A percentile compares a stretch with the other conserved stretches of the same genome.
Evolutionary conservation across 306 rosid species (phyloP).

Genomic region (Pyrus communis): DNA sequence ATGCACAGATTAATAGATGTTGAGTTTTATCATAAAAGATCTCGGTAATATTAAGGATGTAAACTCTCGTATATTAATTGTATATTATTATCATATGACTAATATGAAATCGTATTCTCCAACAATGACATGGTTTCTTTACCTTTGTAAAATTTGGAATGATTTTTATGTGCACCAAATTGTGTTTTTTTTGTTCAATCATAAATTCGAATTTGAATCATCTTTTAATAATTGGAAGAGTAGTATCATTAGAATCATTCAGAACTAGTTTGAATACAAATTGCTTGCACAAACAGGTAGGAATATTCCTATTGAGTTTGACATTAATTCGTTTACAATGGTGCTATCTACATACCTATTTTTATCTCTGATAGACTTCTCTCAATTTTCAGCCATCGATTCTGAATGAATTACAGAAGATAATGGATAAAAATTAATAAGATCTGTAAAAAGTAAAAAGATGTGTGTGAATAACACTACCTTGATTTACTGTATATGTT

Average conservation of each 20-base stretch:
- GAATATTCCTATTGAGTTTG: background rate
- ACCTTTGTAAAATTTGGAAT: background rate
- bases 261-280: background rate
- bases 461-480: accelerated
- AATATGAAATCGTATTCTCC: too few relatives aligned
- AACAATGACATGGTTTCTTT: background rate
- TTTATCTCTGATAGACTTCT: too few relatives aligned
- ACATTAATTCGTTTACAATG: background rate
- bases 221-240: background rate
- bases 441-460: too few relatives aligned
- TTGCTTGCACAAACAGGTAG: background rate
- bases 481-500: background rate
- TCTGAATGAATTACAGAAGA: too few relatives aligned
- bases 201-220: too few relatives aligned
- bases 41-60: too few relatives aligned
- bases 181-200: too few relatives aligned
- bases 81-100: too few relatives aligned
- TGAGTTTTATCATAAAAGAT: too few relatives aligned
- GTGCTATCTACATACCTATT: too few relatives aligned
- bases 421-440: too few relatives aligned
- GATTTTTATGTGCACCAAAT: background rate
- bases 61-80: too few relatives aligned
- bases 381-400: accelerated
- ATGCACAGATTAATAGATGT: accelerated
- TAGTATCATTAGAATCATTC: background rate